Evolutionary conservation across 345 rosid species (phyloP).

Genomic region (Brassica cretica): DNA sequence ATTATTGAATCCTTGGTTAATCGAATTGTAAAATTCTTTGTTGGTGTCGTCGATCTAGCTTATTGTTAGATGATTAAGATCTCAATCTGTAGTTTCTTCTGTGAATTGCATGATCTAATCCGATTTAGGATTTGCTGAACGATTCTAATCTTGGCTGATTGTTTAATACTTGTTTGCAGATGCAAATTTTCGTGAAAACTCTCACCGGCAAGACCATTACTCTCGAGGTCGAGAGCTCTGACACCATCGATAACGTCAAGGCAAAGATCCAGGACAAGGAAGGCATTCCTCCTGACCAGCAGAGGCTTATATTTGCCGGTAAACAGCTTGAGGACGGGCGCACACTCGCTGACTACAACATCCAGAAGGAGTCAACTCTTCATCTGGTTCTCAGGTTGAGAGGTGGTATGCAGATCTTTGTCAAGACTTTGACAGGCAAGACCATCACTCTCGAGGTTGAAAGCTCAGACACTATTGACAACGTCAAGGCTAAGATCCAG

Average conservation of each 20-base stretch:
- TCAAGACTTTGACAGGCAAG: constrained; percentile 13
- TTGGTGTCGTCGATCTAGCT: background rate
- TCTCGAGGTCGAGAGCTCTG: background rate
- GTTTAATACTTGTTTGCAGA: constrained; percentile 4
- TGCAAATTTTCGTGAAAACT: constrained; percentile 43
- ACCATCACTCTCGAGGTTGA: constrained; percentile 28
- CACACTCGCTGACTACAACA: background rate
- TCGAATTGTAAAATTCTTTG: background rate
- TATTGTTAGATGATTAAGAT: background rate
- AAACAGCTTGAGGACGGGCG: background rate
- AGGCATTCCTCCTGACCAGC: background rate
- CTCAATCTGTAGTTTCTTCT: background rate
- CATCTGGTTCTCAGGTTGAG: background rate
- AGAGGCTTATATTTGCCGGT: background rate
- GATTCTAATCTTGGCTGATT: background rate
- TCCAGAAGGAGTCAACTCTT: background rate
- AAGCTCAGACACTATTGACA: constrained; percentile 33
- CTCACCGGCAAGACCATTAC: background rate
- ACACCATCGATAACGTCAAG: background rate
- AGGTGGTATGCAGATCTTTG: background rate
- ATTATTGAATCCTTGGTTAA: background rate
- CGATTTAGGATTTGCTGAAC: background rate
- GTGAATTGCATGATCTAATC: background rate
- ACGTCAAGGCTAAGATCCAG: constrained; percentile 35
- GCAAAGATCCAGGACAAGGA: background rate